Evolutionary conservation across 208 protist genomes (phyloP).

Genomic region (Lotmaria passim): DNA sequence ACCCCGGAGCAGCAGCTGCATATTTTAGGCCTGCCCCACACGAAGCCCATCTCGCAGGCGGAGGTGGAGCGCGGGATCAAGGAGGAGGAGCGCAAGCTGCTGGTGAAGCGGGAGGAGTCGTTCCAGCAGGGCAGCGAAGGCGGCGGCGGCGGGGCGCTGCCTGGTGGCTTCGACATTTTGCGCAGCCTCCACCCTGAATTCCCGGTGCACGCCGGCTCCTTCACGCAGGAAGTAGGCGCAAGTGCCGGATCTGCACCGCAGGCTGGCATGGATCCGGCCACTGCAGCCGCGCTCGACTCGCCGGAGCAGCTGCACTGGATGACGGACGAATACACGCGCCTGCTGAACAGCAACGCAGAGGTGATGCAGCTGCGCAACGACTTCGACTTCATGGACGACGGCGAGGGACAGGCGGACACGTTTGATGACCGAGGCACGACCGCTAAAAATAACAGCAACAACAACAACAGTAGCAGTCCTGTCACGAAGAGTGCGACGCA

Average conservation of each 20-base stretch:
- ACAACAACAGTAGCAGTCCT: too few species aligned
- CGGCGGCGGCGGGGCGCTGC: neutral
- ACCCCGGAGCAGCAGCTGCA: constrained; percentile 75
- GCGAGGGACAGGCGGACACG: neutral
- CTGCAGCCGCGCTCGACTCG: constrained; percentile 17
- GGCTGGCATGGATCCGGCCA: neutral
- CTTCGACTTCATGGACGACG: constrained; percentile 67
- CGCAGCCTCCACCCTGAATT: constrained; percentile 1
- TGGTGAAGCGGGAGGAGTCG: constrained; percentile 62
- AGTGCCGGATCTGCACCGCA: neutral
- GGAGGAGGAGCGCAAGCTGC: constrained; percentile 71
- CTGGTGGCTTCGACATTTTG: neutral
- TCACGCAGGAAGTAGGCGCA: neutral
- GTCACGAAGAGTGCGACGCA: constrained; percentile 17
- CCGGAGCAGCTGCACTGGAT: constrained; percentile 49
- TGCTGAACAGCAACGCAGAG: constrained; percentile 71
- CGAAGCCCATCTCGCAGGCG: constrained; percentile 69
- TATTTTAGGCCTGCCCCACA: constrained; percentile 83
- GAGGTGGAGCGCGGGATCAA: constrained; percentile 70
- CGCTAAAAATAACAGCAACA: too few species aligned
- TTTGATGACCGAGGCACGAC: neutral
- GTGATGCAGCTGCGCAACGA: constrained; percentile 66
- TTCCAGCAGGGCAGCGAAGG: constrained; percentile 11
- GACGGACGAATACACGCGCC: constrained; percentile 54
- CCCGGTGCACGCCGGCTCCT: neutral